phyloP scores from a whole-genome alignment of 495 filamentous ascomycete genomes.

The Xylaria intraflava region DNA sequence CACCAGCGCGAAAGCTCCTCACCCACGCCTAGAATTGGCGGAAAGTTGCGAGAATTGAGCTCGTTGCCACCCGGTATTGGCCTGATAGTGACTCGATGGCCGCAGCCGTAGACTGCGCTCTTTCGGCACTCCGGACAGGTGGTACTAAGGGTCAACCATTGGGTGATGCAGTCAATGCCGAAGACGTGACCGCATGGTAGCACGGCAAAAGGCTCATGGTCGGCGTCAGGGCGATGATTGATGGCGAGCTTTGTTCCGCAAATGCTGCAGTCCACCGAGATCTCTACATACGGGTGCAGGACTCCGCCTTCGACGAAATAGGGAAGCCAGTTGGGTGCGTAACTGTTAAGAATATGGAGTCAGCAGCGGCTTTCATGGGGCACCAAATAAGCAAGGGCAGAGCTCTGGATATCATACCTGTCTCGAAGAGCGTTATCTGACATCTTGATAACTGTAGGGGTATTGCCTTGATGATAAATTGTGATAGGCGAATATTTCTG shows the following conservation, averaged over 20 bases:
- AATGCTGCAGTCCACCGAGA: not conserved
- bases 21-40: not conserved
- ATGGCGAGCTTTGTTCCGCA: slow-evolving; percentile 1
- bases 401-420: not conserved
- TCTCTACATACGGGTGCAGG: not conserved
- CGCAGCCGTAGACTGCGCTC: not conserved
- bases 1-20: not conserved
- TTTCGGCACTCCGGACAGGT: slow-evolving; percentile 2
- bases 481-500: not conserved
- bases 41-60: not conserved
- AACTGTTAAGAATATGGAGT: not conserved
- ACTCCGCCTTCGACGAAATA: not conserved
- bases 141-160: not conserved
- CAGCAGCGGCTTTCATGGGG: not conserved
- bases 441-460: not conserved
- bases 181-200: slow-evolving; percentile 7
- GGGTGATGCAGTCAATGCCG: not conserved
- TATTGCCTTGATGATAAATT: not conserved
- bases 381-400: not conserved
- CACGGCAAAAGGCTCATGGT: slow-evolving; percentile 3
- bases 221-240: not conserved
- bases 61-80: not conserved
- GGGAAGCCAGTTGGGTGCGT: not conserved
- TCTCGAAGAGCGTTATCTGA: not conserved
- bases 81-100: not conserved